These are phyloP conservation scores for Fraxinus anomala DNA, from an alignment of 257 asterid genomes.

Conservation along the genomic window DNA sequence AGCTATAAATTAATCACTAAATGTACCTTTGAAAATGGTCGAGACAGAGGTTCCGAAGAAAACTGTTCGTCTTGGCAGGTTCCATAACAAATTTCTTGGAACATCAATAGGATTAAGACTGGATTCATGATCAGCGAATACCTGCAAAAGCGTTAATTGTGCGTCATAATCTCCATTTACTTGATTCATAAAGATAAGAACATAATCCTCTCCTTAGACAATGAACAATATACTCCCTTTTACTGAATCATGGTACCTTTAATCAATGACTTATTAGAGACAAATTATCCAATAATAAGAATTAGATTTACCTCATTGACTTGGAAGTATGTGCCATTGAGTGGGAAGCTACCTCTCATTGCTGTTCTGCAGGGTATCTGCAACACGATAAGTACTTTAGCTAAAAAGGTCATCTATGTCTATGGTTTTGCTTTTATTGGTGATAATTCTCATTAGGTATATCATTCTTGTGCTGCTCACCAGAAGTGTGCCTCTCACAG, in stretches of 20 bases:
- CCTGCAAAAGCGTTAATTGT: constrained; percentile 44
- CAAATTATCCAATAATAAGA: constrained; percentile 12
- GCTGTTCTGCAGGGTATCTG: constrained; percentile 98
- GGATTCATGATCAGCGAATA: constrained; percentile 87
- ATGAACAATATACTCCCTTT: background rate
- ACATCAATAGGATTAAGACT: constrained; percentile 74
- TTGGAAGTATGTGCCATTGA: constrained; percentile 96
- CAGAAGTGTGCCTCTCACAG: constrained; percentile 94
- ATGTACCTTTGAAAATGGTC: constrained; percentile 74
- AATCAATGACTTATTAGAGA: background rate
- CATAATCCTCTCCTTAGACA: constrained; percentile 18
- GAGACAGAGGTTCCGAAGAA: constrained; percentile 92
- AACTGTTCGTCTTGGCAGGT: constrained; percentile 75
- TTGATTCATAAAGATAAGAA: background rate
- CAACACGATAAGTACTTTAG: constrained; percentile 27
- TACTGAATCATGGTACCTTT: background rate
- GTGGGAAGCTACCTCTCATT: constrained; percentile 94
- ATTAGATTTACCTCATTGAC: constrained; percentile 76
- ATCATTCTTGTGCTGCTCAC: constrained; percentile 49
- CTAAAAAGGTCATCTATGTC: constrained; percentile 14
- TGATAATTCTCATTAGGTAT: constrained; percentile 9
- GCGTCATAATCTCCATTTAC: constrained; percentile 6
- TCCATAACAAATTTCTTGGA: constrained; percentile 75
- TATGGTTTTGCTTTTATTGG: constrained; percentile 15
- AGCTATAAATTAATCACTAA: constrained; percentile 16